Evolutionary conservation across 2,329 filamentous ascomycete genomes (phyloP).

Genomic region (Penicillium sp.): DNA sequence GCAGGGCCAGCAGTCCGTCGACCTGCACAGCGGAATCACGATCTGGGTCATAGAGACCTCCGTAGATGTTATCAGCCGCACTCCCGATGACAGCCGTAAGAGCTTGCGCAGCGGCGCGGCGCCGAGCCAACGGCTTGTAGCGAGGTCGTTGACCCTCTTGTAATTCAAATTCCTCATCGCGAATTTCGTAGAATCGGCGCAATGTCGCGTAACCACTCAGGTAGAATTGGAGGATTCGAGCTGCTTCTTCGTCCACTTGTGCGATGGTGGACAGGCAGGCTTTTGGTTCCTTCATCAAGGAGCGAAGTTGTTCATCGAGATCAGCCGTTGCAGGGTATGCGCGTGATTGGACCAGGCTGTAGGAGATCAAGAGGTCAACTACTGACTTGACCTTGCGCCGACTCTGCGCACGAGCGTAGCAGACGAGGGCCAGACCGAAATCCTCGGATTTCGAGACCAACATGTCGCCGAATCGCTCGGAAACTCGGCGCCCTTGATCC

Average conservation of each 20-base stretch:
- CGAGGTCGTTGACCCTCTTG: conserved; percentile 40
- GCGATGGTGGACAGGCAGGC: conserved; percentile 68
- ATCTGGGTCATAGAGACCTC: conserved; percentile 78
- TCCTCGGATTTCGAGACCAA: conserved; percentile 68
- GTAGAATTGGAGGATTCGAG: conserved; percentile 75
- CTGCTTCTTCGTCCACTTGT: conserved; percentile 72
- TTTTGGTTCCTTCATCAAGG: conserved; percentile 68
- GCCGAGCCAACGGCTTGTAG: conserved; percentile 56
- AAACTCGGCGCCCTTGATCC: conserved; percentile 73
- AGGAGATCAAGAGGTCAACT: conserved; percentile 79
- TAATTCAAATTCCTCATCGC: conserved; percentile 60
- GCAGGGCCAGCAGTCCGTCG: conserved; percentile 75
- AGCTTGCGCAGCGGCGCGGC: conserved; percentile 67
- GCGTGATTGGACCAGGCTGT: conserved; percentile 79
- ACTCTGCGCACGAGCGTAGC: conserved; percentile 82
- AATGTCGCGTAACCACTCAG: conserved; percentile 90
- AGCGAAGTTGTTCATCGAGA: conserved; percentile 67
- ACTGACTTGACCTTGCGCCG: conserved; percentile 76
- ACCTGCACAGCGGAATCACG: conserved; percentile 81
- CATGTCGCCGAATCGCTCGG: conserved; percentile 81
- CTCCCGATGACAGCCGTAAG: conserved; percentile 80
- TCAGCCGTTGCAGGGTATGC: conserved; percentile 69
- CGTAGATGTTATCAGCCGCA: conserved; percentile 84
- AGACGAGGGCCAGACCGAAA: conserved; percentile 83
- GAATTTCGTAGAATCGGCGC: conserved; percentile 83